Base-by-base conservation (phyloP, 176 grass and related monocot species). In the Metroxylon sagu region DNA sequence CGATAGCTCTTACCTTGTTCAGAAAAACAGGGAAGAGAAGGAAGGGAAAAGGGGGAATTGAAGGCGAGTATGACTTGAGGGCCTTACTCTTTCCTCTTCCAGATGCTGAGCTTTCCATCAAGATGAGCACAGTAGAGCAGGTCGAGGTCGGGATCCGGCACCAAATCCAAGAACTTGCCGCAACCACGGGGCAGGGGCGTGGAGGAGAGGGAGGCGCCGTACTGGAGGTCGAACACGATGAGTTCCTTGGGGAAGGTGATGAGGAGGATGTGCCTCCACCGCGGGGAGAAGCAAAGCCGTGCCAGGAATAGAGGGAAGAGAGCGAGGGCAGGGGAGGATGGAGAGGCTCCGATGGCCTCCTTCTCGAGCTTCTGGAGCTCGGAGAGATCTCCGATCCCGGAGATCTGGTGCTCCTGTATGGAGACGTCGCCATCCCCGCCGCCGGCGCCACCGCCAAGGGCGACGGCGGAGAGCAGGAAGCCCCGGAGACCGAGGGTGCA, bases 51-150 rank as follows among this genome's bases (percentile, higher is more conserved):
- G 21, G 21, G 21, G 21, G 21, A 23, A 43, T 12, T 43, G 26
- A 59, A 19, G 3, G 31, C 59, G 57, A 52, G 18, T 29, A 73
- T 12, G 50, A 27, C 19, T 21, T 39, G 52, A 27, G 27, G 51
- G 31, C 19, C 74, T 57, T 55, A 83, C 92, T 79, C 78, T 78
- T 91, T 97, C 53, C 87, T 81, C 63, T 82, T 97, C 92, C 87
- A 97, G 55, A 97, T 83, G 73, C 81, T 91, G 17, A 97, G 69
- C 69, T 91, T 97, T 35, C 92, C 87, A 50, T 97, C 92, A 4
- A 77, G n/a, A 81, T 97, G 92, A 5, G 81, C 83, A 74, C 84
- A 97, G 29, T 88, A 91, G 28, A 91, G 69, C 18, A 90, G 54
- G 64, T 97, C 81, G 2, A 82, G 61, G 49, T 85, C 84, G 6